Conservation (phyloP, 2,329 filamentous ascomycete species). For the Juglanconis oblonga region DNA sequence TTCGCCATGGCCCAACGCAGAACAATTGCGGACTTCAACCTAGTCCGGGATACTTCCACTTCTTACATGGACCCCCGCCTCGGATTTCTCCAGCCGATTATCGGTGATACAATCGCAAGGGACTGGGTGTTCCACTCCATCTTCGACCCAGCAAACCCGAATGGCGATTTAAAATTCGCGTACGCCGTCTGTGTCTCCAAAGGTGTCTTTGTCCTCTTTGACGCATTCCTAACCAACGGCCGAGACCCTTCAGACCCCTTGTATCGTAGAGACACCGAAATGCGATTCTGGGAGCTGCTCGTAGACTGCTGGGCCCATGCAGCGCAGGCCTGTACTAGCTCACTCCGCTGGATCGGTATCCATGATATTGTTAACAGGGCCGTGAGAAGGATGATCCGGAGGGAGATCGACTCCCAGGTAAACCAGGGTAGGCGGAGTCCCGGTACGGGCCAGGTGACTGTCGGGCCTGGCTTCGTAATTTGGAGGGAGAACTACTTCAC, state of each 20-base stretch:
- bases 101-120: neutral
- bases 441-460: neutral
- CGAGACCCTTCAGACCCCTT: neutral
- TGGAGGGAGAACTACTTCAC: neutral
- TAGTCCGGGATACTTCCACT: neutral
- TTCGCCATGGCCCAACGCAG: neutral
- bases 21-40: neutral
- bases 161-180: neutral
- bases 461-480: neutral
- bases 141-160: neutral
- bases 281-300: neutral
- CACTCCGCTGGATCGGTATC: neutral
- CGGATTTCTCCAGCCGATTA: neutral
- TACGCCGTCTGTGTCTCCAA: neutral
- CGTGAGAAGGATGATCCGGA: neutral
- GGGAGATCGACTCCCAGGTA: neutral
- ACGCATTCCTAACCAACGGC: neutral
- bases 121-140: neutral
- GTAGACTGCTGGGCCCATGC: neutral
- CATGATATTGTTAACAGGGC: neutral
- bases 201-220: neutral
- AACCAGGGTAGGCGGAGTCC: neutral
- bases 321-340: neutral
- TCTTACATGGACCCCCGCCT: neutral
- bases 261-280: neutral